phyloP scores from a whole-genome alignment of 2,329 filamentous ascomycete genomes.

The Aphanocladium album region DNA sequence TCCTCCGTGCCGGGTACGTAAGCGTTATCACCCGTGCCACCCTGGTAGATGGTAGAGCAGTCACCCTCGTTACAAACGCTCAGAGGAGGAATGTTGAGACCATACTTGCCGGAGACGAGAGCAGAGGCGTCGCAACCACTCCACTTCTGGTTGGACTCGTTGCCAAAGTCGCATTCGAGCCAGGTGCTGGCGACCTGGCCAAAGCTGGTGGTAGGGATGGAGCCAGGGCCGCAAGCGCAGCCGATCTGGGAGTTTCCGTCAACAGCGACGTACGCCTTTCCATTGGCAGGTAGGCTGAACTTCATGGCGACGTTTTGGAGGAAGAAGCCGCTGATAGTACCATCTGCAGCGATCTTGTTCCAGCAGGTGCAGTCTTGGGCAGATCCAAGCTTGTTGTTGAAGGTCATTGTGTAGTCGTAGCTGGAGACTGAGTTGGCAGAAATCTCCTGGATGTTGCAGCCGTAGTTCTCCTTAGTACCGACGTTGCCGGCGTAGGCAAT shows the following conservation, averaged over 20 bases:
- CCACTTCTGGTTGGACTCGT: constrained; percentile 41
- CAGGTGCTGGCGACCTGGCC: constrained; percentile 43
- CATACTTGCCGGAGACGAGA: constrained; percentile 36
- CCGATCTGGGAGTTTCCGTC: constrained; percentile 45
- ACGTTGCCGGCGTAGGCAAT: constrained; percentile 46
- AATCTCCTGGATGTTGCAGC: constrained; percentile 49
- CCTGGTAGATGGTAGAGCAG: constrained; percentile 37
- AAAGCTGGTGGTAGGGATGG: constrained; percentile 28
- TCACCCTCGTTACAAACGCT: constrained; percentile 33
- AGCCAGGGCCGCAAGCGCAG: constrained; percentile 36
- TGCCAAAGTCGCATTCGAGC: constrained; percentile 47
- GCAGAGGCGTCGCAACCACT: constrained; percentile 48
- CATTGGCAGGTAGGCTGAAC: constrained; percentile 36
- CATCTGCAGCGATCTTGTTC: constrained; percentile 48
- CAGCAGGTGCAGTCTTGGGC: constrained; percentile 39
- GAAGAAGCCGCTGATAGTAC: constrained; percentile 44
- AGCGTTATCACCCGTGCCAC: constrained; percentile 32
- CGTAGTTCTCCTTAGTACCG: constrained; percentile 33
- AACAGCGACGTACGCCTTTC: constrained; percentile 38
- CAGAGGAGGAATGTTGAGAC: constrained; percentile 30
- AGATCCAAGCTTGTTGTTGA: constrained; percentile 32
- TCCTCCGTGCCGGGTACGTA: constrained; percentile 34
- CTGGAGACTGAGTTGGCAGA: constrained; percentile 27
- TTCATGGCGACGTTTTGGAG: constrained; percentile 33
- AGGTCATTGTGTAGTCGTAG: constrained; percentile 42